Evolutionary conservation across 129 eudicot genomes (phyloP), one percentile per base, ranked within the genome.

Genomic region (Tagetes patula): DNA sequence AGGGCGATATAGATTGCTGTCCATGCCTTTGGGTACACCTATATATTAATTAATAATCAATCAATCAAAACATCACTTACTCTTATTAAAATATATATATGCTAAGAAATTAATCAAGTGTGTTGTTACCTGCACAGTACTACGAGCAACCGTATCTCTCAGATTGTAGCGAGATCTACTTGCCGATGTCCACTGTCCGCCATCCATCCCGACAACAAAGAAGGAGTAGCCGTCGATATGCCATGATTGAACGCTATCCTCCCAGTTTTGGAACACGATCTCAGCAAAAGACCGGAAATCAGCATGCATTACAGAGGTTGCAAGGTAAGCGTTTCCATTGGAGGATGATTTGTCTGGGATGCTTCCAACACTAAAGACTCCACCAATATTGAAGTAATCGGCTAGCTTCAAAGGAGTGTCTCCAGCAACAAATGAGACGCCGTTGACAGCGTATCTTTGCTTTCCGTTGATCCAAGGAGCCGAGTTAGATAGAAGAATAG

Each of bases 121-220:
- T 2, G 54, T 0, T 54, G 33, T 31, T 83, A 86, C 91, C 92
- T 87, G 94, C 72, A 72, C 75, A 38, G 83, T 87, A 20, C 89
- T 79, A 68, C 94, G 89, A 63, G 87, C 80, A 67, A 87, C 76
- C 6, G 84, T 84, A 67, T 87, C 94, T 58, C 87, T 77, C 11
- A 87, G 30, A 75, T 87, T 87, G 84, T 87, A 87, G n/a, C 79
- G 80, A 8, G 45, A 74, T 70, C 94, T 85, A 75, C 93, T 87
- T 6, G 80, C 82, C 71, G 70, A 49, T 0, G 87, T 74, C 94
- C 94, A 87, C 65, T 85, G 89, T 34, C 94, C 94, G 38, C 94
- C 89, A 60, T 87, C 87, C 94, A 87, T 85, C 60, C 99, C 99
- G n/a, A 91, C 96, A 58, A 95, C 99, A 53, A 91, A 95, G 91